Evolutionary conservation across 768 basidiomycete genomes (phyloP).

Genomic region (Sporobolomyces phaffii): DNA sequence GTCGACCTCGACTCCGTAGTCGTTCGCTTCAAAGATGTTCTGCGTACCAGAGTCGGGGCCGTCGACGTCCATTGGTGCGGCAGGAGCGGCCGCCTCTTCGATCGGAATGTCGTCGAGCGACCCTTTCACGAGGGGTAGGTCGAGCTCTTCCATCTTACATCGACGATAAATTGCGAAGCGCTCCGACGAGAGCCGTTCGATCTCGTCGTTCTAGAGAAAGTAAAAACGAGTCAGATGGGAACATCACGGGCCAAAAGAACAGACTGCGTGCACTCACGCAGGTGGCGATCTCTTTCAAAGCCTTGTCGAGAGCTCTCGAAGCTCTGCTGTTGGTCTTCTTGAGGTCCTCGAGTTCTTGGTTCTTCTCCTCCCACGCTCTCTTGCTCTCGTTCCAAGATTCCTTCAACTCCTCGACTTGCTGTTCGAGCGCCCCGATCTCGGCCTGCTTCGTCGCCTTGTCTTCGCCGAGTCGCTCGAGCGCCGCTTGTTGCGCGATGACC

Average conservation of each 20-base stretch:
- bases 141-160: slow-evolving; percentile 87
- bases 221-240: background rate
- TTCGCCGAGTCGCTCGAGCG: slow-evolving; percentile 26
- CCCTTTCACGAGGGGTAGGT: slow-evolving; percentile 68
- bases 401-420: slow-evolving; percentile 51
- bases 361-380: slow-evolving; percentile 35
- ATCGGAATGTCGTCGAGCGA: slow-evolving; percentile 80
- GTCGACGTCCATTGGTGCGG: slow-evolving; percentile 87
- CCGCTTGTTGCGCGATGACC: slow-evolving; percentile 51
- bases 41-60: slow-evolving; percentile 78
- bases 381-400: slow-evolving; percentile 53
- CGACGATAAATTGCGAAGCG: slow-evolving; percentile 80
- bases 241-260: background rate
- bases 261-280: slow-evolving; percentile 55
- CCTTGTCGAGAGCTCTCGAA: slow-evolving; percentile 71
- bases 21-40: slow-evolving; percentile 61
- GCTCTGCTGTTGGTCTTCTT: slow-evolving; percentile 67
- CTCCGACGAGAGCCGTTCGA: slow-evolving; percentile 78
- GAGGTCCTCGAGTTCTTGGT: slow-evolving; percentile 54
- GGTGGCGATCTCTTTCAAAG: slow-evolving; percentile 78
- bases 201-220: slow-evolving; percentile 69
- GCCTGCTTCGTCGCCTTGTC: slow-evolving; percentile 21
- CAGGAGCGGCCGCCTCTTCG: slow-evolving; percentile 65
- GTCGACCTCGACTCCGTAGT: slow-evolving; percentile 85
- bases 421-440: slow-evolving; percentile 23